phyloP scores from a whole-genome alignment of 345 rosid genomes.

The Murraya paniculata region DNA sequence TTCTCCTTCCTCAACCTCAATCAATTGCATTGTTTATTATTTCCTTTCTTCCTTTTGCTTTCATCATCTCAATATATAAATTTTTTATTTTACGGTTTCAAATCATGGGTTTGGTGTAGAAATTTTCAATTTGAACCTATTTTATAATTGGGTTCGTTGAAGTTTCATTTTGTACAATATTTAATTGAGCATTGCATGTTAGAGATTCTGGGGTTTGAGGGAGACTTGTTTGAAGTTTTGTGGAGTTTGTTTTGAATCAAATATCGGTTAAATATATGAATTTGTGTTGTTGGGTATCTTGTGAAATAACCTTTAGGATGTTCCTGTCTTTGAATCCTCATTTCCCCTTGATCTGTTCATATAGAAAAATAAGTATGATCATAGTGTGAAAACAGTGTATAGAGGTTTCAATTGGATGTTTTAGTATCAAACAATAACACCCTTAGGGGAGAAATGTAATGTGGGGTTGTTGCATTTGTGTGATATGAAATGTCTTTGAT shows the following conservation, averaged over 20 bases:
- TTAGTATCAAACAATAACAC: background rate
- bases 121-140: conserved; percentile 7
- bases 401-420: background rate
- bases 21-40: background rate
- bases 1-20: background rate
- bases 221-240: background rate
- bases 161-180: conserved; percentile 5
- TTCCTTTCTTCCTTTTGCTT: background rate
- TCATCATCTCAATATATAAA: background rate
- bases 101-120: conserved; percentile 3
- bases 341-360: background rate
- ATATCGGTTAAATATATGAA: background rate
- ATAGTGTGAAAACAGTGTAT: background rate
- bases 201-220: background rate
- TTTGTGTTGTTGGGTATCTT: background rate
- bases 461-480: conserved; percentile 6
- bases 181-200: conserved; percentile 6
- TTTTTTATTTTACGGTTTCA: background rate
- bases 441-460: conserved; percentile 3
- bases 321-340: background rate
- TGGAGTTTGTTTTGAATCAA: background rate
- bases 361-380: background rate
- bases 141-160: conserved; percentile 4
- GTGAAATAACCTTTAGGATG: background rate
- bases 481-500: background rate